Evolutionary conservation across 352 stramenopile genomes (phyloP).

Genomic region (Phytopythium cucurbitacearum): DNA sequence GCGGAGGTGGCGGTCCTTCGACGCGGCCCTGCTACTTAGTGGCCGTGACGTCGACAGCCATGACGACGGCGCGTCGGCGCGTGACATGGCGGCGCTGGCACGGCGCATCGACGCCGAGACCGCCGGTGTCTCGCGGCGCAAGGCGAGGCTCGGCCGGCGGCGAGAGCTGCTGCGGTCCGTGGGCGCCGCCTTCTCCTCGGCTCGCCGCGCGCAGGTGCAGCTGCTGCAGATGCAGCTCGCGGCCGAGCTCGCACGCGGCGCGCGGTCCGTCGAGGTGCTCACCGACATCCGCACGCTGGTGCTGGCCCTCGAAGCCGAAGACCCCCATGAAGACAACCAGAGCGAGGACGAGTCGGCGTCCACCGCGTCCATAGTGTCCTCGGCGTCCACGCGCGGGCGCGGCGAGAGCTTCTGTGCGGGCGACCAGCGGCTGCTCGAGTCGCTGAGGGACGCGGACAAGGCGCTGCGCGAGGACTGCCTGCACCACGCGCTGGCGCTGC

Average conservation of each 20-base stretch:
- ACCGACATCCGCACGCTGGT: conserved; percentile 37
- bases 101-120: conserved; percentile 52
- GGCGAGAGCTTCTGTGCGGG: conserved; percentile 22
- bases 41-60: conserved; percentile 22
- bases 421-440: conserved; percentile 48
- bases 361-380: background rate
- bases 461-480: conserved; percentile 58
- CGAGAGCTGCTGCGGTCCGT: conserved; percentile 51
- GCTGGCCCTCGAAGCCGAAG: conserved; percentile 22
- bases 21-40: conserved; percentile 15
- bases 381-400: conserved; percentile 5
- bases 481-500: conserved; percentile 51
- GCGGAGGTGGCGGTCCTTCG: conserved; percentile 17
- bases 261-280: conserved; percentile 52
- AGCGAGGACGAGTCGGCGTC: conserved; percentile 2
- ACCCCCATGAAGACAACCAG: background rate
- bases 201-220: conserved; percentile 47
- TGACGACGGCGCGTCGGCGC: conserved; percentile 16
- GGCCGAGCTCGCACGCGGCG: conserved; percentile 53
- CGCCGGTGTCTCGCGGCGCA: conserved; percentile 32
- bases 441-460: conserved; percentile 37
- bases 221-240: conserved; percentile 70
- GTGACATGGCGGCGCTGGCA: conserved; percentile 33
- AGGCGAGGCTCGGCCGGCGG: conserved; percentile 31
- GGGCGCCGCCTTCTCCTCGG: conserved; percentile 34